These are phyloP conservation scores for Penicillium pancosmium DNA, from an alignment of 495 filamentous ascomycete species.

Conservation along the genomic window DNA sequence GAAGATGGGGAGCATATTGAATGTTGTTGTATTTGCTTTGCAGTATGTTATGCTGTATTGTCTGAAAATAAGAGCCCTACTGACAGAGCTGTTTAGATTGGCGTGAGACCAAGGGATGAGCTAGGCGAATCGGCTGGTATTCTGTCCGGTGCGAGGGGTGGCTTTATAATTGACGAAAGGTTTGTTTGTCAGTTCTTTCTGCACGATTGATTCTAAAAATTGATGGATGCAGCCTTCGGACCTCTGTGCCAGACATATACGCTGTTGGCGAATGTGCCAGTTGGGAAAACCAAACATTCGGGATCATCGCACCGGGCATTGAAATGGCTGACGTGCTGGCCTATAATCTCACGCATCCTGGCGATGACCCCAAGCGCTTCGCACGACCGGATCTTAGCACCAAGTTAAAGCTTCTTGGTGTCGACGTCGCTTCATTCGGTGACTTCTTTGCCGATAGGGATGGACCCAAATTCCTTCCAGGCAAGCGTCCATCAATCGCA, in stretches of 20 bases:
- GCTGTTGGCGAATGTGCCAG: conserved; percentile 95
- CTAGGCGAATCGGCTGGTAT: conserved; percentile 73
- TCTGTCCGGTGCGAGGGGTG: conserved; percentile 72
- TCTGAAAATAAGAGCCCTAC: background rate
- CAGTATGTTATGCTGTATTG: conserved; percentile 48
- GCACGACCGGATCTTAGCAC: conserved; percentile 90
- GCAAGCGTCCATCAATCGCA: conserved; percentile 40
- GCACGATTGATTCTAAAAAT: background rate
- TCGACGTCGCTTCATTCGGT: conserved; percentile 93
- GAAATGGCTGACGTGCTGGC: conserved; percentile 96
- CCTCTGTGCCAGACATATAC: conserved; percentile 75
- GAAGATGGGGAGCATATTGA: conserved; percentile 84
- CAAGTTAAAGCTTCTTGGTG: conserved; percentile 89
- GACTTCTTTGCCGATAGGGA: conserved; percentile 96
- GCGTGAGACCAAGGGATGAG: conserved; percentile 83
- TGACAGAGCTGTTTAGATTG: conserved; percentile 53
- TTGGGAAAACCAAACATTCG: conserved; percentile 92
- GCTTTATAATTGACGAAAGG: conserved; percentile 73
- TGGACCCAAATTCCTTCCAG: conserved; percentile 75
- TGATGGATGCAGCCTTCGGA: conserved; percentile 57
- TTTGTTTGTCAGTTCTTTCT: conserved; percentile 14
- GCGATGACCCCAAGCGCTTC: conserved; percentile 71
- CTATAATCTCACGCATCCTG: conserved; percentile 90
- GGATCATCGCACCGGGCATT: conserved; percentile 89
- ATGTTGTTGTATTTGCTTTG: conserved; percentile 88